phyloP scores from a whole-genome alignment of 805 yeast species.

The Suhomyces pyralidae region DNA sequence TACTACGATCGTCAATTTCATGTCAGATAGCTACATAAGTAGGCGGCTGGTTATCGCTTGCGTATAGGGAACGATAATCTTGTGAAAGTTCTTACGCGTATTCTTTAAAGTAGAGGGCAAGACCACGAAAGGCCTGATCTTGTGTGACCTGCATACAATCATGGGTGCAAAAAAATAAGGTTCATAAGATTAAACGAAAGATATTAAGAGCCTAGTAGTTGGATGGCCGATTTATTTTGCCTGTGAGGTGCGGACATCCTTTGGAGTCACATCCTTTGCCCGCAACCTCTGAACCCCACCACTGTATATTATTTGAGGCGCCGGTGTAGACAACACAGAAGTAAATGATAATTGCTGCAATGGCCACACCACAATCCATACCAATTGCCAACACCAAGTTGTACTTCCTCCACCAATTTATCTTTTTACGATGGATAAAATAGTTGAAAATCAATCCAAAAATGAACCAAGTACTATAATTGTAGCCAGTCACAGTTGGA shows the following conservation, averaged over 20 bases:
- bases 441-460: not conserved
- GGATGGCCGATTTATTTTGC: not conserved
- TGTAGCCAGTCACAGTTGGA: not conserved
- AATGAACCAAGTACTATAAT: not conserved
- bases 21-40: not conserved
- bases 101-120: not conserved
- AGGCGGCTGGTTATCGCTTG: not conserved
- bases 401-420: slow-evolving; percentile 8
- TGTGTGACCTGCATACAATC: not conserved
- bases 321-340: slow-evolving; percentile 22
- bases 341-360: slow-evolving; percentile 37
- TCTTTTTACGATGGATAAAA: not conserved
- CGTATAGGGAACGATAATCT: not conserved
- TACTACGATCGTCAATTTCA: not conserved
- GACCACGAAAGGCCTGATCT: not conserved
- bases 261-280: not conserved
- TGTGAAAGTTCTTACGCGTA: not conserved
- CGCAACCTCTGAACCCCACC: not conserved
- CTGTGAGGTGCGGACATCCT: not conserved
- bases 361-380: slow-evolving; percentile 20
- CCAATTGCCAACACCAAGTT: slow-evolving; percentile 12
- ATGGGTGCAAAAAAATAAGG: not conserved
- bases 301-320: slow-evolving; percentile 3
- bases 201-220: not conserved
- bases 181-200: not conserved